Evolutionary conservation across 306 rosid species (phyloP).

Genomic region (Glycyrrhiza uralensis): DNA sequence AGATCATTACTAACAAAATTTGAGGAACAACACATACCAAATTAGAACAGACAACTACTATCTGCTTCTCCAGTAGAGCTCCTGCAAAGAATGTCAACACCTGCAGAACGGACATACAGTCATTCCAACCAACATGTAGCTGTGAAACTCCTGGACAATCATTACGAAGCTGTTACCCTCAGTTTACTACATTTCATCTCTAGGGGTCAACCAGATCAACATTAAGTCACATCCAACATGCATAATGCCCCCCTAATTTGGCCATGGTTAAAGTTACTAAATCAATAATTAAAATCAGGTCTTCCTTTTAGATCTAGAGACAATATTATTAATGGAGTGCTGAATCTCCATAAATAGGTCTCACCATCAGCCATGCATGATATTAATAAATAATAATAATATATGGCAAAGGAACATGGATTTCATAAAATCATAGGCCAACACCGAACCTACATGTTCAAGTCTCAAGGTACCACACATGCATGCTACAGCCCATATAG

Average conservation of each 20-base stretch:
- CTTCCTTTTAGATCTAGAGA: not conserved
- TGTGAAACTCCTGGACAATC: conserved; percentile 20
- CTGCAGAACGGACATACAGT: conserved; percentile 45
- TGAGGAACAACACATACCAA: conserved; percentile 56
- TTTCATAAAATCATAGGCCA: not conserved
- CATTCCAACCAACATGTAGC: conserved; percentile 5
- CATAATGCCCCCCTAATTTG: not conserved
- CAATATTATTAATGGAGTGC: not conserved
- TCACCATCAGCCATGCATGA: conserved; percentile 8
- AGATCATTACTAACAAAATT: conserved; percentile 14
- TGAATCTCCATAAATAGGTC: not conserved
- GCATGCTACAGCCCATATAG: conserved; percentile 92
- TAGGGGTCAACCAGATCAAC: not conserved
- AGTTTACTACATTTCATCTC: conserved; percentile 11
- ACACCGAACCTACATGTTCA: conserved; percentile 64
- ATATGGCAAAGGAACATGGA: conserved; percentile 8
- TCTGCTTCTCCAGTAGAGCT: conserved; percentile 92
- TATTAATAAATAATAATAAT: not conserved
- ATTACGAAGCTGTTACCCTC: not conserved
- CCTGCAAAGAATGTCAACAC: conserved; percentile 80
- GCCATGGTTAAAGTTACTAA: not conserved
- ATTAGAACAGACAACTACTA: conserved; percentile 80
- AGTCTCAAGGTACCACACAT: conserved; percentile 94
- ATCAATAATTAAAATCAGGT: not conserved
- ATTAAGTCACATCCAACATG: not conserved